Evolutionary conservation across 148 eudicot genomes (phyloP).

Genomic region (Agrostemma githago): DNA sequence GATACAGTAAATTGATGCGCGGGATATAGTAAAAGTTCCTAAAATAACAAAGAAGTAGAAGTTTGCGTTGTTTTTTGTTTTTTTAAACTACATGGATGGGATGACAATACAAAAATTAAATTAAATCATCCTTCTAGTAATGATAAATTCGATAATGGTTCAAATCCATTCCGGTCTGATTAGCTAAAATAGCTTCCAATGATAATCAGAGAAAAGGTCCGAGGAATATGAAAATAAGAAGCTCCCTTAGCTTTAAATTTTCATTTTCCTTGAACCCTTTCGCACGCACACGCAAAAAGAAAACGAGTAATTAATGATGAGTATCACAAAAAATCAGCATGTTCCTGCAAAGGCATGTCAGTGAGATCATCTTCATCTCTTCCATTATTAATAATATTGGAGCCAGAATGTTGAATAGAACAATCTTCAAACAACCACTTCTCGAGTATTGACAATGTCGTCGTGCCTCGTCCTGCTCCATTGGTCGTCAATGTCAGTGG

Average conservation of each 20-base stretch:
- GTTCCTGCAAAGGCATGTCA: conserved; percentile 31
- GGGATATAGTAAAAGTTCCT: background rate
- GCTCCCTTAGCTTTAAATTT: conserved; percentile 10
- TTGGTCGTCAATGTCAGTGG: background rate
- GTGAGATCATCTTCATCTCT: conserved; percentile 26
- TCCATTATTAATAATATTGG: background rate
- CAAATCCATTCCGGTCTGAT: background rate
- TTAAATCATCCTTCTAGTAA: background rate
- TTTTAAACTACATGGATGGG: conserved; percentile 7
- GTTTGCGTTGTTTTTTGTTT: background rate
- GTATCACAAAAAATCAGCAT: conserved; percentile 22
- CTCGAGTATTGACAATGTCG: conserved; percentile 27
- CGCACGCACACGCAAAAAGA: background rate
- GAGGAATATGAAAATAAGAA: conserved; percentile 27
- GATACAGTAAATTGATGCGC: no score
- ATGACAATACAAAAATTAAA: background rate
- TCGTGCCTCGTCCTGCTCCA: conserved; percentile 14
- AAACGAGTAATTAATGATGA: background rate
- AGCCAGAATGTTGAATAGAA: conserved; percentile 18
- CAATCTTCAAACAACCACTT: conserved; percentile 41
- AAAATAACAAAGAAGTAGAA: background rate
- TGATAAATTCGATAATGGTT: background rate
- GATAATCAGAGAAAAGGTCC: background rate
- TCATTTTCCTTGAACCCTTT: conserved; percentile 27
- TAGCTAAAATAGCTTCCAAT: background rate